A percentile compares a stretch with the other conserved stretches of the same genome.
phyloP scores from a whole-genome alignment of 805 yeast genomes.

The Candida germanica region DNA sequence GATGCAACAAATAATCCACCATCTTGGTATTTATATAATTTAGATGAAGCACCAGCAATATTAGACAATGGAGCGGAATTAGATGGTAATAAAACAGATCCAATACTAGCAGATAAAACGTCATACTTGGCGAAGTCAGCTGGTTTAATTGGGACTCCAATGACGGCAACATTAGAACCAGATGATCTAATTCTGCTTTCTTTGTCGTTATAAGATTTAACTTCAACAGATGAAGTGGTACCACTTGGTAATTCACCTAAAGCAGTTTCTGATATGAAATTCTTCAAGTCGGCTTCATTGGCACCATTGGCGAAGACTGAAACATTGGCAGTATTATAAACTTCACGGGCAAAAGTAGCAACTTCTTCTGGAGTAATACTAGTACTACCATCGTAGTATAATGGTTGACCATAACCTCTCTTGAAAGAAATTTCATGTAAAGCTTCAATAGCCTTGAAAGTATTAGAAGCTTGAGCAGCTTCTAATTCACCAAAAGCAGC shows the following conservation, averaged over 20 bases:
- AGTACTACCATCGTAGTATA: conserved; percentile 66
- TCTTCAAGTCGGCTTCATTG: conserved; percentile 61
- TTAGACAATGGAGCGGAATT: conserved; percentile 49
- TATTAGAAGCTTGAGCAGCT: conserved; percentile 50
- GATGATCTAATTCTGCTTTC: conserved; percentile 62
- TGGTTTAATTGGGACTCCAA: conserved; percentile 75
- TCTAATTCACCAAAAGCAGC: conserved; percentile 63
- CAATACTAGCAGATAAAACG: conserved; percentile 67
- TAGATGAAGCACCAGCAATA: conserved; percentile 48
- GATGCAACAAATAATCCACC: conserved; percentile 77
- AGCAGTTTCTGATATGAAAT: conserved; percentile 64
- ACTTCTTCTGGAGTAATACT: conserved; percentile 60
- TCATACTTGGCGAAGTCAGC: conserved; percentile 65
- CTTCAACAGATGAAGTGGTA: conserved; percentile 40
- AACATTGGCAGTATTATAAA: conserved; percentile 68
- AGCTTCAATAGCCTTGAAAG: conserved; percentile 66
- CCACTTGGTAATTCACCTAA: conserved; percentile 65
- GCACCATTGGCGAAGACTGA: conserved; percentile 74
- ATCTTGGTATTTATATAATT: conserved; percentile 65
- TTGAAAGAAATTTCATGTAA: conserved; percentile 82
- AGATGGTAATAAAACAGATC: conserved; percentile 55
- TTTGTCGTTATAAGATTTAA: conserved; percentile 57
- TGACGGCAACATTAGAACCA: conserved; percentile 68
- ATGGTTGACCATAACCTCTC: conserved; percentile 82
- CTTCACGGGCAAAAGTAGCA: conserved; percentile 60